phyloP scores from a whole-genome alignment of 1,139 yeast species.

The Tardiomyces depauwii region DNA sequence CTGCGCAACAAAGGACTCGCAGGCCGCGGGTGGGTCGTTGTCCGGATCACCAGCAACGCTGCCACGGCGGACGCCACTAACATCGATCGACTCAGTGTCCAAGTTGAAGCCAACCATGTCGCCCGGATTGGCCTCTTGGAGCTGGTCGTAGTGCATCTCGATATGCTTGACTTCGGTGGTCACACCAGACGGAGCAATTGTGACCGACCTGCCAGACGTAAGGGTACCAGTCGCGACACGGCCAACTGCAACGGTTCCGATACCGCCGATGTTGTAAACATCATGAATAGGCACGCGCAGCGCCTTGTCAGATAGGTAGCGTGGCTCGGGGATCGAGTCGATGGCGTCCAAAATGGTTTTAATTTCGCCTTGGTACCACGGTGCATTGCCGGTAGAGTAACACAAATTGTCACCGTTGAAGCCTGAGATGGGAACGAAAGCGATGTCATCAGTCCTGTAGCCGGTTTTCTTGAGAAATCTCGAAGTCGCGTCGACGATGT shows the following conservation, averaged over 20 bases:
- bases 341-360: slow-evolving; percentile 83
- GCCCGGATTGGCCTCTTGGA: slow-evolving; percentile 81
- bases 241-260: slow-evolving; percentile 91
- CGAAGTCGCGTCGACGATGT: slow-evolving; percentile 73
- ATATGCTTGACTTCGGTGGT: slow-evolving; percentile 91
- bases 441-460: slow-evolving; percentile 85
- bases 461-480: slow-evolving; percentile 90
- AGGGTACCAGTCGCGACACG: slow-evolving; percentile 89
- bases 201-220: slow-evolving; percentile 86
- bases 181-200: slow-evolving; percentile 87
- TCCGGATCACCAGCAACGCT: slow-evolving; percentile 93
- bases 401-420: slow-evolving; percentile 95
- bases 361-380: slow-evolving; percentile 91
- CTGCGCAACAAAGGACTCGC: slow-evolving; percentile 80
- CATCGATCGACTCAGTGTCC: slow-evolving; percentile 90
- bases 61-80: slow-evolving; percentile 91
- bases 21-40: slow-evolving; percentile 84
- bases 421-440: slow-evolving; percentile 88
- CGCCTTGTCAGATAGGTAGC: slow-evolving; percentile 86
- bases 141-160: slow-evolving; percentile 90
- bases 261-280: slow-evolving; percentile 91
- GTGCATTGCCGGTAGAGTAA: slow-evolving; percentile 70
- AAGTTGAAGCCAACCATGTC: slow-evolving; percentile 94
- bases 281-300: slow-evolving; percentile 87
- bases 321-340: slow-evolving; percentile 80